Evolutionary conservation across 2,329 filamentous ascomycete species (phyloP), one percentile per base, ranked within the genome.

Genomic region (Aspergillus ruber): DNA sequence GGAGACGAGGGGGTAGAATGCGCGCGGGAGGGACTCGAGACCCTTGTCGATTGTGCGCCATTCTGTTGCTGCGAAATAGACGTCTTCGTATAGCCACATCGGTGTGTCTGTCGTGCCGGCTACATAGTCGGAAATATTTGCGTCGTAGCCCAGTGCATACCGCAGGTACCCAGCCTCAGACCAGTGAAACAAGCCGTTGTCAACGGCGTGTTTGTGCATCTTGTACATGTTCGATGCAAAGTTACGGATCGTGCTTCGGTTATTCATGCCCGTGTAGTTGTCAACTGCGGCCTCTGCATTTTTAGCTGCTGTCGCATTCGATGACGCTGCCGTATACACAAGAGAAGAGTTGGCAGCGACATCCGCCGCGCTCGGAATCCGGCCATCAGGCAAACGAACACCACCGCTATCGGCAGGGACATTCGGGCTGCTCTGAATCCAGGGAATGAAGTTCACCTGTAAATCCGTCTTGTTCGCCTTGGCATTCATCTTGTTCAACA

Each of bases 11-110:
- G 84, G 83, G 9, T 74, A 72, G 65, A 88, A 86, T 0, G 84
- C 78, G 0, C 70, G 62, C 0, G 84, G 83, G 0, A 88, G 73
- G 0, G 77, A 76, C 50, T 76, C 79, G 0, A 82, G 62, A 1
- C 79, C 79, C 58, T 78, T 73, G 57, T 86, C 79, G 52, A 86
- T 84, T 3, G 83, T 86, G n/a, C 70, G 72, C 80, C 79, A 85
- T 3, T 73, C 71, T 0, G 77, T 77, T 0, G 82, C 81, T 1
- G 62, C 57, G 59, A 84, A 84, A 63, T 85, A 85, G 4, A 80
- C 69, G 4, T 68, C 68, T 2, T 84, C 82, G 52, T 81, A 80
- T 12, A 77, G 59, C 64, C 81, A 64, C 7, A 64, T 82, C 43
- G 71, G 74, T 7, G 71, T 68, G 7, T 67, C 65, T 0, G 65